Evolutionary conservation across 805 yeast species (phyloP).

Genomic region (Pichia scutulata): DNA sequence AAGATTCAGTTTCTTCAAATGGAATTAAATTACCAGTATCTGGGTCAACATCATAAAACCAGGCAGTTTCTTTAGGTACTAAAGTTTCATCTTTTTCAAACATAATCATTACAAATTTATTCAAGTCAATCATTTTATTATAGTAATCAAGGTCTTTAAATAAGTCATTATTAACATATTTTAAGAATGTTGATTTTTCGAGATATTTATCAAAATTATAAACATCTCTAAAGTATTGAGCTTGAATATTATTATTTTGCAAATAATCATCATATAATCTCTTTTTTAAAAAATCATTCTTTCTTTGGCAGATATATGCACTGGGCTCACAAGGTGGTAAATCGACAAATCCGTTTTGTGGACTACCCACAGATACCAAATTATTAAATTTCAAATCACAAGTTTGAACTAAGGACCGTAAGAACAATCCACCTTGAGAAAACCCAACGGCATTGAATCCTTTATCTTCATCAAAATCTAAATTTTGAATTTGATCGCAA

Average conservation of each 20-base stretch:
- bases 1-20: conserved; percentile 43
- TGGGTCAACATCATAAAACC: conserved; percentile 50
- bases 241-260: conserved; percentile 55
- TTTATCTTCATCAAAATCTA: conserved; percentile 23
- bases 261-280: conserved; percentile 54
- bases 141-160: conserved; percentile 30
- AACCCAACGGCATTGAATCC: conserved; percentile 75
- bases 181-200: conserved; percentile 50
- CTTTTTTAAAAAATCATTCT: conserved; percentile 45
- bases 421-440: conserved; percentile 78
- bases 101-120: conserved; percentile 49
- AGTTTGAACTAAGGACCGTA: conserved; percentile 57
- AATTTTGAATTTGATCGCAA: conserved; percentile 43
- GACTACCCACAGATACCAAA: conserved; percentile 71
- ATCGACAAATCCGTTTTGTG: conserved; percentile 70
- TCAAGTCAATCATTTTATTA: conserved; percentile 35
- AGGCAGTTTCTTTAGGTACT: conserved; percentile 66
- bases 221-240: conserved; percentile 66
- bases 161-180: conserved; percentile 59
- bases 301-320: conserved; percentile 43
- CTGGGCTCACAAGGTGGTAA: conserved; percentile 48
- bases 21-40: conserved; percentile 35
- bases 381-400: conserved; percentile 45
- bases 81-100: conserved; percentile 60
- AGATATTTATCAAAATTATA: conserved; percentile 45